Base-by-base conservation (phyloP, 306 rosid species). In the Geum urbanum region DNA sequence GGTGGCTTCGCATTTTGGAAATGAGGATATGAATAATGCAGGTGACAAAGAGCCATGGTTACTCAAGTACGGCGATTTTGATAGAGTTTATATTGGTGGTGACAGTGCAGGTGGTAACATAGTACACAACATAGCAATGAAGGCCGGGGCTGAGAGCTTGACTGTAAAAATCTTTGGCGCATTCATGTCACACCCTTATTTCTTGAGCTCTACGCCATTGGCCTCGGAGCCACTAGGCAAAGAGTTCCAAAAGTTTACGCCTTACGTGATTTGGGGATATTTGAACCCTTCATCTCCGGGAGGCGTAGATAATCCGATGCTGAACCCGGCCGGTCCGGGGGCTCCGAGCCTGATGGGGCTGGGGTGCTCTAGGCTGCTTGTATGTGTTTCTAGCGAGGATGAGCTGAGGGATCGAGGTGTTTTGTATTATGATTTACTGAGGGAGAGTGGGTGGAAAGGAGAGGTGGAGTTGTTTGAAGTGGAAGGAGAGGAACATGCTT, bases 321-420 rank as follows among this genome's bases (percentile, higher is more conserved):
- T 83, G 5, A 85, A 87, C 48, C 92, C 92, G 0, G 46, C 54
- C 51, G 85, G 43, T 45, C 12, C 62, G 13, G 83, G 74, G 8
- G 83, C 89, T 13, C 79, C 82, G 0, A 66, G 77, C 12, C 67
- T 85, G 72, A 78, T 65, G 1, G 62, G 8, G 0, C 59, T 83
- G 37, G 88, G 80, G 7, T 80, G 83, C 35, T 54, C 73, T 7
- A 77, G 70, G 72, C 6, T 85, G 53, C 54, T 83, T 32, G 62
- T 85, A 13, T 67, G 51, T 71, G 88, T 84, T 43, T 75, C 84
- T 10, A 85, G 77, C 0, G 74, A 83, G 10, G 90, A 88, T 81
- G 43, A 22, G 20, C 71, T 85, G 0, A 83, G 87, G 62, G 87
- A 83, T 9, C 69, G 77, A 56, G 81, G 81, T 1, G 67, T 58